Evolutionary conservation across 225 moss, liverwort and hornwort species (phyloP), one percentile per base, ranked within the genome.

Genomic region (Neckera pumila): DNA sequence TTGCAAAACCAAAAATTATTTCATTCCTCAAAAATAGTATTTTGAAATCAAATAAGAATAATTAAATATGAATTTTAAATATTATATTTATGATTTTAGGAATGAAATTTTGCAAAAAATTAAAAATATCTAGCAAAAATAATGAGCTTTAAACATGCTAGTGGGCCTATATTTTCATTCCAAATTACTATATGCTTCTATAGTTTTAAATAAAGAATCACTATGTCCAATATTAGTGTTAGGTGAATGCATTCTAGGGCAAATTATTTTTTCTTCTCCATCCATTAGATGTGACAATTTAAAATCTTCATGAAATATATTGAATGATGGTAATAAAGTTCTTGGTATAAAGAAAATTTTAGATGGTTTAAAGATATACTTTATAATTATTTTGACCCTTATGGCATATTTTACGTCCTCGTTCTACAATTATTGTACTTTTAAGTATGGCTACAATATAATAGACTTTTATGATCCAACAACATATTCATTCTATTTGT

Each of bases 191-290:
- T 13, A 13, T 7, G 11, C 8, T 51, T 59, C 5, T 28, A 18
- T 19, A 36, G 12, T 18, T 28, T 2, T 58, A 40, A 28, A 27
- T 12, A 28, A 77, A n/a, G 54, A 77, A 25, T 56, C 16, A n/a
- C 0, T 4, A 78, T 26, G 1, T n/a, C 16, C 1, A n/a, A n/a
- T 56, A 56, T 77, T 14, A 14, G 36, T 54, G 6, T 54, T 26
- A 10, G 6, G 0, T 40, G 12, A 40, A 12, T 40, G 79, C 28
- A 38, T n/a, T 56, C 2, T 51, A n/a, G 1, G 4, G 1, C 4
- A 9, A n/a, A n/a, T 25, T 16, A 25, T 2, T 25, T 56, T 26
- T 0, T n/a, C n/a, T 14, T n/a, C 0, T 0, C 26, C 2, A 15
- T 10, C 9, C 9, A 54, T 14, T 9, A 54, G 22, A 36, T 14